These are phyloP conservation scores for Prorocentrum cordatum DNA, from an alignment of 169 alveolate species.

Conservation along the genomic window DNA sequence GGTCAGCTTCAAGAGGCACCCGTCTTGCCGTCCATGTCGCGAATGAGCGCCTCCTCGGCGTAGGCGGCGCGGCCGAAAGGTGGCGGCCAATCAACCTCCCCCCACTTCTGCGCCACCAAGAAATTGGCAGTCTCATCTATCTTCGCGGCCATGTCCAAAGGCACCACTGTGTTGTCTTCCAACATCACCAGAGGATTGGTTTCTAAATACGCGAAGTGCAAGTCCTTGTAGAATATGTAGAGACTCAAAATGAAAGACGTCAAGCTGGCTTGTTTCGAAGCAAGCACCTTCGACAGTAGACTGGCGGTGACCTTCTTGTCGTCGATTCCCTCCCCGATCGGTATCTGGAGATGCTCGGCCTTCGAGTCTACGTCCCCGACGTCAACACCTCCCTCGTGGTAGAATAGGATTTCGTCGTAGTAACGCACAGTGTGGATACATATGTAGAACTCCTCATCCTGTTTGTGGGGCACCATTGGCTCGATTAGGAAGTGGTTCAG, in stretches of 20 bases:
- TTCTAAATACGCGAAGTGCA: constrained; percentile 72
- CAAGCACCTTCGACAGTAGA: constrained; percentile 10
- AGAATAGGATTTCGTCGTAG: constrained; percentile 72
- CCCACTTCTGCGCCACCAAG: constrained; percentile 49
- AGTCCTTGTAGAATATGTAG: constrained; percentile 39
- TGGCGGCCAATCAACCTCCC: constrained; percentile 67
- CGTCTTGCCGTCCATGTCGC: constrained; percentile 72
- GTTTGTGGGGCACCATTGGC: constrained; percentile 69
- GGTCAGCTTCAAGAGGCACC: constrained; percentile 74
- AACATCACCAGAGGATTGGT: constrained; percentile 26
- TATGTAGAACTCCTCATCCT: constrained; percentile 69
- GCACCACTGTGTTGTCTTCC: constrained; percentile 38
- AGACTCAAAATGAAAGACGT: constrained; percentile 31
- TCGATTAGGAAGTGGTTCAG: constrained; percentile 73
- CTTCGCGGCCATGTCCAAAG: constrained; percentile 63
- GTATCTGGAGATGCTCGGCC: constrained; percentile 56
- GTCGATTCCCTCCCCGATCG: background rate
- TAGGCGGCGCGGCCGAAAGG: constrained; percentile 64
- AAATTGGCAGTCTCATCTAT: constrained; percentile 58
- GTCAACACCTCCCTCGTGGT: constrained; percentile 65
- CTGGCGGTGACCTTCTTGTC: constrained; percentile 12
- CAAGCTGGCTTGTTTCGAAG: constrained; percentile 12
- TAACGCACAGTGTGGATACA: constrained; percentile 66
- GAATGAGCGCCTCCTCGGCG: constrained; percentile 37
- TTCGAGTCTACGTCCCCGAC: constrained; percentile 72